Evolutionary conservation across 2,329 filamentous ascomycete species (phyloP).

Genomic region (Shiraia bambusicola): DNA sequence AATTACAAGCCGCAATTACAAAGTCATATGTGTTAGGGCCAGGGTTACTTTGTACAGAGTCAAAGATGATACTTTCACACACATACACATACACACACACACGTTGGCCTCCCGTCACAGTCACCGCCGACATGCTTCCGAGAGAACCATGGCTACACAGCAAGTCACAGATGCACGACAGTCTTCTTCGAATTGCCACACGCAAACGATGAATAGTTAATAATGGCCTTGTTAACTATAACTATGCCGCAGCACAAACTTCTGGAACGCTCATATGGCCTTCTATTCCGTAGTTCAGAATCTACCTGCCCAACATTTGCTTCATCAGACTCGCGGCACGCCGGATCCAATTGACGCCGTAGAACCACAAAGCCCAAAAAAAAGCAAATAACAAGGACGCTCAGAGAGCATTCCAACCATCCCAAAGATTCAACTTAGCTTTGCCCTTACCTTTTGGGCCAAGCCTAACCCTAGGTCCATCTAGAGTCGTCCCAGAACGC

Average conservation of each 20-base stretch:
- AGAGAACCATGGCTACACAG: too few species aligned
- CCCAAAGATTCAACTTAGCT: slow-evolving; percentile 38
- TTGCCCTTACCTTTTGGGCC: slow-evolving; percentile 38
- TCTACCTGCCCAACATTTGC: slow-evolving; percentile 10
- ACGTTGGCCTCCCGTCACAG: too few species aligned
- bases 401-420: slow-evolving; percentile 42
- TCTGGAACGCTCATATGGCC: neutral
- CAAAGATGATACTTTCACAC: too few species aligned
- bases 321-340: slow-evolving; percentile 13
- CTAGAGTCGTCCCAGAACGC: slow-evolving; percentile 38
- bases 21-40: slow-evolving; percentile 20
- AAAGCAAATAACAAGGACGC: slow-evolving; percentile 26
- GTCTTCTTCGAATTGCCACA: too few species aligned
- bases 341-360: slow-evolving; percentile 18
- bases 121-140: too few species aligned
- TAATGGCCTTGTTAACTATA: too few species aligned
- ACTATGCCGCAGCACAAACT: neutral
- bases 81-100: slow-evolving; percentile 4
- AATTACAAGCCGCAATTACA: slow-evolving; percentile 23
- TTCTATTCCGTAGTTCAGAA: slow-evolving; percentile 7
- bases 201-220: too few species aligned
- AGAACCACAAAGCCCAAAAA: slow-evolving; percentile 25
- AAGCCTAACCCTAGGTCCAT: slow-evolving; percentile 29
- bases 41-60: neutral
- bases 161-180: too few species aligned